Evolutionary conservation across 2,329 filamentous ascomycete species (phyloP).

Genomic region (Cytospora chrysosperma): DNA sequence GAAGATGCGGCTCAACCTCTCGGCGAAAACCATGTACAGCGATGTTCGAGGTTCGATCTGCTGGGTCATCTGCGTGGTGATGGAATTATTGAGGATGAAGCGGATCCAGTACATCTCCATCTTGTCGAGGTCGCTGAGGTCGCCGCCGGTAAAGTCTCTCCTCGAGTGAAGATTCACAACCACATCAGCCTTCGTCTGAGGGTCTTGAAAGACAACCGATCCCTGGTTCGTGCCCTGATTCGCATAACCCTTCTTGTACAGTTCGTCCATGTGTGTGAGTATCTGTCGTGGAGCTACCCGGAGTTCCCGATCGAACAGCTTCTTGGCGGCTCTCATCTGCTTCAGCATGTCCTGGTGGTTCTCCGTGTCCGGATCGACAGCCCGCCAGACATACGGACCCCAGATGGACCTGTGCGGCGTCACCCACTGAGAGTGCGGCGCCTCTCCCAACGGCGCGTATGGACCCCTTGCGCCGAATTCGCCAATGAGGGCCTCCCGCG

Average conservation of each 20-base stretch:
- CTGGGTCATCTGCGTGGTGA: conserved; percentile 29
- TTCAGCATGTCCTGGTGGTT: conserved; percentile 31
- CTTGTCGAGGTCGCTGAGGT: conserved; percentile 22
- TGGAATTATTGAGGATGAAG: conserved; percentile 32
- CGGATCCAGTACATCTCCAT: conserved; percentile 36
- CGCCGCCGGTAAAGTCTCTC: conserved; percentile 1
- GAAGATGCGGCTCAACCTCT: conserved; percentile 34
- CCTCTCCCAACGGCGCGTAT: neutral
- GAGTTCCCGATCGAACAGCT: conserved; percentile 29
- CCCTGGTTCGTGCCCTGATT: neutral
- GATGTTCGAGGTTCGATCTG: conserved; percentile 28
- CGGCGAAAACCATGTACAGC: conserved; percentile 35
- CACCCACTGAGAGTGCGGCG: conserved; percentile 15
- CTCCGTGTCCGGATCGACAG: conserved; percentile 26
- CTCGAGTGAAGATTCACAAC: neutral
- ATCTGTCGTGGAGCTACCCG: conserved; percentile 32
- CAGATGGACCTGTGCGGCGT: conserved; percentile 29
- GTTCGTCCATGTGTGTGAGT: conserved; percentile 25
- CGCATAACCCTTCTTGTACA: conserved; percentile 22
- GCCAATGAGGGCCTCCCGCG: conserved; percentile 17
- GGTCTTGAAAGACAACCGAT: neutral
- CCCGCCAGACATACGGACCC: conserved; percentile 29
- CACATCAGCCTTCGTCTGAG: too few species aligned
- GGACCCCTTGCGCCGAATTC: neutral
- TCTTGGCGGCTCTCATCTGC: conserved; percentile 29